Evolutionary conservation across 306 rosid species (phyloP).

Genomic region (Pyrus communis): DNA sequence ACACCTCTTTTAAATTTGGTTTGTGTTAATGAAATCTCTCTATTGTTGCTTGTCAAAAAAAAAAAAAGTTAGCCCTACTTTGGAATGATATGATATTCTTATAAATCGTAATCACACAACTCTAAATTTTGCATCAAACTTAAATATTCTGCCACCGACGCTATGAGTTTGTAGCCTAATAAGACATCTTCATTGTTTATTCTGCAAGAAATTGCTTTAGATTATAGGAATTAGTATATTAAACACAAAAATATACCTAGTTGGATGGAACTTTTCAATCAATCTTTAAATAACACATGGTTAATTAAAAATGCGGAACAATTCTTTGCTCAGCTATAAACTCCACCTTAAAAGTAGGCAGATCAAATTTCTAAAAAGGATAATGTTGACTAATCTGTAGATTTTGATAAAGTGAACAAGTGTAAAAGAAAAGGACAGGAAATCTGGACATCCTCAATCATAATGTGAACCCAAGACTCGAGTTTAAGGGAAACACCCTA

Average conservation of each 20-base stretch:
- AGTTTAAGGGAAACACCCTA: too few relatives aligned
- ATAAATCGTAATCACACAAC: not conserved
- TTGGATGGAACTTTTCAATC: conserved; percentile 12
- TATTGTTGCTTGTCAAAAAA: too few relatives aligned
- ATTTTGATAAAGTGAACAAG: too few relatives aligned
- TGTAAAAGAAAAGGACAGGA: not conserved
- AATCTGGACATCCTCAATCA: too few relatives aligned
- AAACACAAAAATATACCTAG: not conserved
- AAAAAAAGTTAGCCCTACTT: too few relatives aligned
- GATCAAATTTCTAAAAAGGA: not conserved
- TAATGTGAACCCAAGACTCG: too few relatives aligned
- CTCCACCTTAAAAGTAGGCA: not conserved
- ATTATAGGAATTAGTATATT: not conserved
- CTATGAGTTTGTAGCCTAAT: not conserved
- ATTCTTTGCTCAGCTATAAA: not conserved
- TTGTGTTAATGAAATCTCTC: too few relatives aligned
- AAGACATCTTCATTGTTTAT: not conserved
- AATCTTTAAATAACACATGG: not conserved
- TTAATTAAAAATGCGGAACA: not conserved
- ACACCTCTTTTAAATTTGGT: too few relatives aligned
- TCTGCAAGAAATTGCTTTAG: not conserved
- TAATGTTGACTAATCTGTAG: not conserved
- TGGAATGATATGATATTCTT: not conserved
- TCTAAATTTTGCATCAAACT: not conserved
- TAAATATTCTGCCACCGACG: not conserved